Percentiles rank a stretch among this genome's conserved stretches.
Evolutionary conservation across 2,329 filamentous ascomycete species (phyloP).

Genomic region (Ophiostoma himal-ulmi): DNA sequence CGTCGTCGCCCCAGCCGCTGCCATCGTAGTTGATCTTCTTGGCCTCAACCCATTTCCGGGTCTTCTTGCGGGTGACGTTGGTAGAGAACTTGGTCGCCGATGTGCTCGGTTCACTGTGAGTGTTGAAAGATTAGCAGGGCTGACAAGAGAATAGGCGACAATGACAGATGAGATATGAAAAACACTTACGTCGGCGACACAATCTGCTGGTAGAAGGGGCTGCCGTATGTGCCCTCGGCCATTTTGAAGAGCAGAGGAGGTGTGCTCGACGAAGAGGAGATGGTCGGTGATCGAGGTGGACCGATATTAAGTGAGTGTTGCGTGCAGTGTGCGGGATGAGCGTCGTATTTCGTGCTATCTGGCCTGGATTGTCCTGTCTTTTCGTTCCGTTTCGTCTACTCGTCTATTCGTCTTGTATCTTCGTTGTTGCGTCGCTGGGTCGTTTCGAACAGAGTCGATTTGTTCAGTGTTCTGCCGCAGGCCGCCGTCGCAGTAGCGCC

Average conservation of each 20-base stretch:
- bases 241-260: conserved; percentile 16
- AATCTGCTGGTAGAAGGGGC: conserved; percentile 28
- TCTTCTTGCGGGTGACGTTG: conserved; percentile 84
- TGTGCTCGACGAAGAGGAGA: background rate
- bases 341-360: background rate
- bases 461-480: background rate
- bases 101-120: conserved; percentile 27
- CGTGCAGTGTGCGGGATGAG: too few species aligned
- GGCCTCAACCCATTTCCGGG: conserved; percentile 91
- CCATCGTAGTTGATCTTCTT: conserved; percentile 83
- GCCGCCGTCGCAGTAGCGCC: conserved; percentile 4
- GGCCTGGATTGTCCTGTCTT: too few species aligned
- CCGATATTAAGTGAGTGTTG: too few species aligned
- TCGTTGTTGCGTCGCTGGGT: background rate
- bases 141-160: background rate
- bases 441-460: background rate
- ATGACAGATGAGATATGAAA: background rate
- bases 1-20: conserved; percentile 81
- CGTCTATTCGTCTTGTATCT: too few species aligned
- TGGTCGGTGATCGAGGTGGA: background rate
- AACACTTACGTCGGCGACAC: conserved; percentile 29
- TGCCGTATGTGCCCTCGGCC: conserved; percentile 32
- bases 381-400: background rate
- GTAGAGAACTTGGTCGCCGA: conserved; percentile 56
- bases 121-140: conserved; percentile 8